Conservation (phyloP, 2,329 filamentous ascomycete genomes). For the Macrophomina pseudophaseolina region DNA sequence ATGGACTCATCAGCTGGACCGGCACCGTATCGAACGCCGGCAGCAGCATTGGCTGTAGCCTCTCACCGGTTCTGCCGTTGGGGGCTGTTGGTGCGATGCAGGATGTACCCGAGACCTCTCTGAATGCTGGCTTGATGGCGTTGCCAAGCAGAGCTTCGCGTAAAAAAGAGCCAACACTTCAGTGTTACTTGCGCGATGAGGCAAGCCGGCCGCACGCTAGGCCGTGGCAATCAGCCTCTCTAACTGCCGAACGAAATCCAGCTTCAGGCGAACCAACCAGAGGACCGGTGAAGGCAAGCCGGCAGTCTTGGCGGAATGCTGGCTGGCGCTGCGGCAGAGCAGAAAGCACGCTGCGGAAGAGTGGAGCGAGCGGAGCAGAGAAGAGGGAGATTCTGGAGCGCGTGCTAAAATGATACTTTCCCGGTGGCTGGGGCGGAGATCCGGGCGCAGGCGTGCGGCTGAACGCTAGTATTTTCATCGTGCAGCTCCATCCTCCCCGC, state of each 20-base stretch:
- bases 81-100: not conserved
- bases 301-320: not conserved
- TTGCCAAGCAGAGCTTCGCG: not conserved
- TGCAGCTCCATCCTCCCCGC: not conserved
- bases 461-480: not conserved
- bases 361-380: not conserved
- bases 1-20: not conserved
- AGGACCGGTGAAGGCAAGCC: not conserved
- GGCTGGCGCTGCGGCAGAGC: not conserved
- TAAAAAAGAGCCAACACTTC: not conserved
- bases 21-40: not conserved
- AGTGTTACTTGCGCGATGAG: not conserved
- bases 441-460: constrained; percentile 4
- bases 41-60: not conserved
- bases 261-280: not conserved
- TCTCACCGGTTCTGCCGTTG: not conserved
- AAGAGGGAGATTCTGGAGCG: not conserved
- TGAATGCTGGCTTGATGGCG: not conserved
- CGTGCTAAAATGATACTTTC: not conserved
- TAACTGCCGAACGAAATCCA: not conserved
- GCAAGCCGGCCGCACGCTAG: not conserved
- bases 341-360: not conserved
- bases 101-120: not conserved
- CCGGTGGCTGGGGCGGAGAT: not conserved
- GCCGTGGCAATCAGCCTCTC: not conserved